These are phyloP conservation scores for Pisolithus orientalis DNA, from an alignment of 768 basidiomycete genomes.

Conservation along the genomic window DNA sequence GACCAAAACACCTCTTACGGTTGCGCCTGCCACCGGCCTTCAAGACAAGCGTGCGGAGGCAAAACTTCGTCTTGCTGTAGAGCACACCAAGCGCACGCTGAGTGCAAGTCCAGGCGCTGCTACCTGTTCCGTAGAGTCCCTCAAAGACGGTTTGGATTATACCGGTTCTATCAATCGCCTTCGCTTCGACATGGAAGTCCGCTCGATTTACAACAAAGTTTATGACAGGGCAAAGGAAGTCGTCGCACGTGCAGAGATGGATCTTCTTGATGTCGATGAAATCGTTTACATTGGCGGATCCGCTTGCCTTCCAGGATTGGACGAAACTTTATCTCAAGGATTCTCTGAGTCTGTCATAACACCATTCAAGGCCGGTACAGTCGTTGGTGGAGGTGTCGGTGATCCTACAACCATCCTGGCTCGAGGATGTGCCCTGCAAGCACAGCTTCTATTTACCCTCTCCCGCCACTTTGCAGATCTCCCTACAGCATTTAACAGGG, in stretches of 20 bases:
- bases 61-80: constrained; percentile 88
- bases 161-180: constrained; percentile 61
- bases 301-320: constrained; percentile 66
- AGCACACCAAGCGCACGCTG: constrained; percentile 91
- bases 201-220: constrained; percentile 54
- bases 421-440: constrained; percentile 73
- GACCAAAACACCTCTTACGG: constrained; percentile 67
- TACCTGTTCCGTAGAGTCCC: constrained; percentile 86
- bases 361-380: constrained; percentile 60
- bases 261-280: constrained; percentile 68
- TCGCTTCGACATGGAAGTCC: constrained; percentile 54
- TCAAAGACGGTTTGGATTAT: constrained; percentile 91
- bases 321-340: constrained; percentile 48
- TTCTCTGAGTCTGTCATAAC: constrained; percentile 59
- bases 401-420: constrained; percentile 77
- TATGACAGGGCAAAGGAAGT: constrained; percentile 45
- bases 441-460: constrained; percentile 50
- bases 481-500: constrained; percentile 41
- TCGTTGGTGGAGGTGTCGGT: constrained; percentile 65
- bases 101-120: constrained; percentile 83
- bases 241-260: constrained; percentile 45
- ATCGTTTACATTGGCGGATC: constrained; percentile 78
- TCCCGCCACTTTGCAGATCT: constrained; percentile 45
- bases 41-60: constrained; percentile 82
- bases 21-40: constrained; percentile 51